These are phyloP conservation scores for Alnus glutinosa DNA, from an alignment of 306 rosid species.

Conservation along the genomic window DNA sequence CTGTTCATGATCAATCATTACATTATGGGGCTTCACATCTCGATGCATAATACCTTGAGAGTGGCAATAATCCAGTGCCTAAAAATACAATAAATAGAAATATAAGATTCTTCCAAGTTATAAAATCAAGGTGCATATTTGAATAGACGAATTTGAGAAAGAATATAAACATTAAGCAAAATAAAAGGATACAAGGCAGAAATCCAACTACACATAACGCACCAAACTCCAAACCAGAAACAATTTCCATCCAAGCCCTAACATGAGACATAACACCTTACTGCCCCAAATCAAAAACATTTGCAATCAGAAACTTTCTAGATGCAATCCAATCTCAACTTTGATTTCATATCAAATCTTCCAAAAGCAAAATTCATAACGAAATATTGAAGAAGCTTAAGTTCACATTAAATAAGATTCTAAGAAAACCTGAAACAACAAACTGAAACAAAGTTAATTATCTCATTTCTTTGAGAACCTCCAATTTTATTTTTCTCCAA, in stretches of 20 bases:
- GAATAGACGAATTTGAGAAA: background rate
- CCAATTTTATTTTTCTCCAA: too few relatives aligned
- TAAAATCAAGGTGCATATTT: constrained; percentile 20
- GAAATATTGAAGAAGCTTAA: too few relatives aligned
- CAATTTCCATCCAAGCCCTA: background rate
- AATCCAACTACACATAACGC: background rate
- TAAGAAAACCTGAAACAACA: too few relatives aligned
- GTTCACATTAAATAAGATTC: background rate
- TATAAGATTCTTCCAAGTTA: constrained; percentile 6
- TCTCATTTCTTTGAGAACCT: too few relatives aligned
- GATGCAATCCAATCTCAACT: background rate
- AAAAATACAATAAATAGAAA: constrained; percentile 6
- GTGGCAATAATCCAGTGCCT: constrained; percentile 65
- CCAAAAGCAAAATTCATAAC: background rate
- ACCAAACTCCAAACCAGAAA: too few relatives aligned
- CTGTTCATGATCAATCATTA: constrained; percentile 64
- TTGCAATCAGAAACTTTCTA: background rate
- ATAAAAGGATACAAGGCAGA: background rate
- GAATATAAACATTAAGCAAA: background rate
- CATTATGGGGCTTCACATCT: constrained; percentile 65
- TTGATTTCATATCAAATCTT: background rate
- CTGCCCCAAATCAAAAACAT: background rate
- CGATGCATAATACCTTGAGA: constrained; percentile 70
- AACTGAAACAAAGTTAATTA: too few relatives aligned
- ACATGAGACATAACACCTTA: background rate